Percentiles rank a stretch among this genome's conserved stretches.
These are phyloP conservation scores for Colletotrichum sp. DNA, from an alignment of 2,329 filamentous ascomycete genomes.

Conservation along the genomic window DNA sequence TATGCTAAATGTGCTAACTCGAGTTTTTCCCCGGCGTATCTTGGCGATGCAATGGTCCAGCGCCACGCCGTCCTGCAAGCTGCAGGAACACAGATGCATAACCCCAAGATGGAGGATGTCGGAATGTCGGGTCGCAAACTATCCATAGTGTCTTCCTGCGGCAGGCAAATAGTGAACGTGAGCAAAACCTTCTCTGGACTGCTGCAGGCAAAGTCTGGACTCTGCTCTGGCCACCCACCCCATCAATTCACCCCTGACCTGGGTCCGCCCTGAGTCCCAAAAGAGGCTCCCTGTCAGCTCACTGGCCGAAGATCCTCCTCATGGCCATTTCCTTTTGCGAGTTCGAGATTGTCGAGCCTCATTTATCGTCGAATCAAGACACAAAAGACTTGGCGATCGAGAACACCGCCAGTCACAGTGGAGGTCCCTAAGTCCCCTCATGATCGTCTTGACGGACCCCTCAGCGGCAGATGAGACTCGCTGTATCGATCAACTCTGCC, in stretches of 20 bases:
- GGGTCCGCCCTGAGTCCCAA: not conserved
- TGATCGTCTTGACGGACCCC: not conserved
- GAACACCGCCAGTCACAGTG: not conserved
- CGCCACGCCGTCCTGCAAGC: not conserved
- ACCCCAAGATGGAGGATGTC: not conserved
- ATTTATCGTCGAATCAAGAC: not conserved
- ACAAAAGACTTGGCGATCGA: not conserved
- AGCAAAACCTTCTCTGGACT: not conserved
- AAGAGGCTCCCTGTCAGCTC: constrained; percentile 7
- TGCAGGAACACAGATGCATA: not conserved
- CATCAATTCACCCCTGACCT: constrained; percentile 13
- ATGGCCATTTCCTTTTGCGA: not conserved
- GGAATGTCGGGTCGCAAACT: not conserved
- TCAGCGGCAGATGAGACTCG: constrained; percentile 15
- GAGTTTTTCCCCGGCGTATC: not conserved
- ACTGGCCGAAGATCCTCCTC: constrained; percentile 7
- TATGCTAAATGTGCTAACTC: not conserved
- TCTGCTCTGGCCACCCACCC: constrained; percentile 13
- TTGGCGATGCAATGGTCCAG: constrained; percentile 4
- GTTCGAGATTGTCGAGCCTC: constrained; percentile 11
- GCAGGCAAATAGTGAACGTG: not conserved
- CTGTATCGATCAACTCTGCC: not conserved
- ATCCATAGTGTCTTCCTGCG: not conserved
- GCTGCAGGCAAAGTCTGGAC: constrained; percentile 1
- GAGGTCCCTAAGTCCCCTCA: constrained; percentile 6